Evolutionary conservation across 805 yeast genomes (phyloP).

Genomic region (Priceomyces fermenticarens): DNA sequence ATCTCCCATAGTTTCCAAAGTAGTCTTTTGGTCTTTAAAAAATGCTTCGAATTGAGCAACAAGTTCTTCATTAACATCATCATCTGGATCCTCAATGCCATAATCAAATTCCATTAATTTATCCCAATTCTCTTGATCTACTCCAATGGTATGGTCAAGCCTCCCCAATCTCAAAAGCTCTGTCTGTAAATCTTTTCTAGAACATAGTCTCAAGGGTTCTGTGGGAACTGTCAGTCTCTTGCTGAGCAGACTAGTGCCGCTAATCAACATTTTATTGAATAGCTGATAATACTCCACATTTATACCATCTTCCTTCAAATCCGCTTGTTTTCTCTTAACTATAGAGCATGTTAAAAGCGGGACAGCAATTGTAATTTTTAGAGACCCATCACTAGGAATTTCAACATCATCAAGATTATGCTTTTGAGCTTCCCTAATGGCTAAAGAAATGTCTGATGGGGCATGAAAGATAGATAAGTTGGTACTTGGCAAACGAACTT

Average conservation of each 20-base stretch:
- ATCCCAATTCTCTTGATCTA: constrained; percentile 5
- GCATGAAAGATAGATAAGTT: background rate
- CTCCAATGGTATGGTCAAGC: background rate
- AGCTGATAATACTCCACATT: constrained; percentile 1
- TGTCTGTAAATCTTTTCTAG: constrained; percentile 10
- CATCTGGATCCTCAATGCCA: background rate
- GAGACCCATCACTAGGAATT: background rate
- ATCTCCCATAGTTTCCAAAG: constrained; percentile 8
- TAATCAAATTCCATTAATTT: constrained; percentile 1
- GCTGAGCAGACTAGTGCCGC: constrained; percentile 1
- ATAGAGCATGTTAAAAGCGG: constrained; percentile 7
- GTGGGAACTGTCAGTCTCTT: background rate
- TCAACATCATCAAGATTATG: background rate
- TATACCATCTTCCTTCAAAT: background rate
- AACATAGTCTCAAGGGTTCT: background rate
- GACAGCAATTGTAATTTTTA: constrained; percentile 2
- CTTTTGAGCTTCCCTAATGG: constrained; percentile 3
- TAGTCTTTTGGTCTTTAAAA: constrained; percentile 8
- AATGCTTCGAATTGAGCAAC: constrained; percentile 5
- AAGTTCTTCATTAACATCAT: constrained; percentile 5
- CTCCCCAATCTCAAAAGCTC: constrained; percentile 7
- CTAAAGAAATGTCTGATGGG: constrained; percentile 5
- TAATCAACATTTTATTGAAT: constrained; percentile 2
- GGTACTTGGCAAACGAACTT: constrained; percentile 1
- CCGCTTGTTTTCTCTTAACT: constrained; percentile 4